These are phyloP conservation scores for Schrenkiella parvula DNA, from an alignment of 345 rosid species.

Conservation along the genomic window DNA sequence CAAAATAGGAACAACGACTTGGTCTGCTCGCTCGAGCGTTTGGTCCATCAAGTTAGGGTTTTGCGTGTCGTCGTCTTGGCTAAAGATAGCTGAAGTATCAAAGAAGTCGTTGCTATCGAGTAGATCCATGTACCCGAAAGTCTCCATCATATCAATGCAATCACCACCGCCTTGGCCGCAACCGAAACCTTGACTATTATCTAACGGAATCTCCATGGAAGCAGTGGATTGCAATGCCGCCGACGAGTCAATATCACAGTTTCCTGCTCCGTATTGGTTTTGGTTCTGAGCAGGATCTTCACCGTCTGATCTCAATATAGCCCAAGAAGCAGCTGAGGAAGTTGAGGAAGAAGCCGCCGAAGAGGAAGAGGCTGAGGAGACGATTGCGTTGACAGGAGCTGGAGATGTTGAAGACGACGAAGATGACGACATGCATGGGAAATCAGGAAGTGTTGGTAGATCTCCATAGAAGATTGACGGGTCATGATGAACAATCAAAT, in stretches of 20 bases:
- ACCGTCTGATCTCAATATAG: slow-evolving; percentile 56
- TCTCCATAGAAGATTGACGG: slow-evolving; percentile 58
- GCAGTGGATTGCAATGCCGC: slow-evolving; percentile 68
- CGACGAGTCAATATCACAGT: slow-evolving; percentile 24
- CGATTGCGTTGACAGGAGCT: slow-evolving; percentile 54
- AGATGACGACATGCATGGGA: slow-evolving; percentile 97
- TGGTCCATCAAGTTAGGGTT: slow-evolving; percentile 35
- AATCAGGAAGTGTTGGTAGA: slow-evolving; percentile 69
- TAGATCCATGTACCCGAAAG: slow-evolving; percentile 79
- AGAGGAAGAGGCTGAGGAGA: slow-evolving; percentile 50
- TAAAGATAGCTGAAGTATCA: slow-evolving; percentile 67
- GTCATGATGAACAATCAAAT: slow-evolving; percentile 49
- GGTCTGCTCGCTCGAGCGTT: slow-evolving; percentile 18
- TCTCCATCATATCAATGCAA: slow-evolving; percentile 69
- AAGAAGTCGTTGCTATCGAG: slow-evolving; percentile 66
- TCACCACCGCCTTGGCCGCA: slow-evolving; percentile 44
- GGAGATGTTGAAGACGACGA: slow-evolving; percentile 86
- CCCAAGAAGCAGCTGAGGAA: slow-evolving; percentile 78
- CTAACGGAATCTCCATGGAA: slow-evolving; percentile 60
- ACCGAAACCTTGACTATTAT: slow-evolving; percentile 27
- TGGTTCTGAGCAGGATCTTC: slow-evolving; percentile 38
- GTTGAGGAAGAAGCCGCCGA: slow-evolving; percentile 55
- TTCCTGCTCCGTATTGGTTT: slow-evolving; percentile 15
- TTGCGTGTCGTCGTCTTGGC: slow-evolving; percentile 35
- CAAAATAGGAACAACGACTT: slow-evolving; percentile 16